Evolutionary conservation across 2,329 filamentous ascomycete genomes (phyloP).

Genomic region (Penicillium sp.): DNA sequence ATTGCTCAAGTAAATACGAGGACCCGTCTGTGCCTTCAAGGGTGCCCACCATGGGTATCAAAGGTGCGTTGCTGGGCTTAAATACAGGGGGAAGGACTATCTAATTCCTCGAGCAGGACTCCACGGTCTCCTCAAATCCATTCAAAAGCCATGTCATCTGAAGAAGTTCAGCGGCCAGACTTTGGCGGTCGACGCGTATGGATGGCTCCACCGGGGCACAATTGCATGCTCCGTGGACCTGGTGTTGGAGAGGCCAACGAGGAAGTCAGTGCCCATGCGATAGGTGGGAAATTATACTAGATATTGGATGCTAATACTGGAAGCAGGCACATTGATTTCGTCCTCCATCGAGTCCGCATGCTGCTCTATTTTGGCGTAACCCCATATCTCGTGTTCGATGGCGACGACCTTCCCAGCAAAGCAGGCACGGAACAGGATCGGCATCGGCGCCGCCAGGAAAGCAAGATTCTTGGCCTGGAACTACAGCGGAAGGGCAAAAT

Average conservation of each 20-base stretch:
- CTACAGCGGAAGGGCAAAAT: constrained; percentile 77
- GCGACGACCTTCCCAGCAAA: constrained; percentile 92
- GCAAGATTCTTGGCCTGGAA: constrained; percentile 71
- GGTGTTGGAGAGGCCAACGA: constrained; percentile 81
- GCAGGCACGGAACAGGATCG: constrained; percentile 78
- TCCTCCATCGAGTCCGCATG: constrained; percentile 89
- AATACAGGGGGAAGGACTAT: not conserved
- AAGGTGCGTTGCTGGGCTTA: constrained; percentile 33
- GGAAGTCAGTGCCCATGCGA: constrained; percentile 59
- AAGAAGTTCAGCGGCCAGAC: constrained; percentile 85
- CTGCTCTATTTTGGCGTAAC: constrained; percentile 86
- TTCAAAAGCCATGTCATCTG: constrained; percentile 81
- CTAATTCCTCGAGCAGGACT: constrained; percentile 58
- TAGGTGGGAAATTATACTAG: constrained; percentile 1
- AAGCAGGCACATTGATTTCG: constrained; percentile 79
- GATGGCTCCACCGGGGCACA: constrained; percentile 93
- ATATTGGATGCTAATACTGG: constrained; percentile 19
- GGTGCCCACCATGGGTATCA: constrained; percentile 45
- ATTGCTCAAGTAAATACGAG: constrained; percentile 28
- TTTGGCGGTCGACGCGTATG: constrained; percentile 93
- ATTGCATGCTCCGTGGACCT: constrained; percentile 88
- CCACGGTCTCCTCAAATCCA: constrained; percentile 89
- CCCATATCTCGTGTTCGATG: constrained; percentile 96
- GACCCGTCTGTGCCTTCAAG: constrained; percentile 28
- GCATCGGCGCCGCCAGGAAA: constrained; percentile 71